A percentile compares a stretch with the other conserved stretches of the same genome.
phyloP scores from a whole-genome alignment of 2,329 filamentous ascomycete genomes.

The Penicillium sp. region DNA sequence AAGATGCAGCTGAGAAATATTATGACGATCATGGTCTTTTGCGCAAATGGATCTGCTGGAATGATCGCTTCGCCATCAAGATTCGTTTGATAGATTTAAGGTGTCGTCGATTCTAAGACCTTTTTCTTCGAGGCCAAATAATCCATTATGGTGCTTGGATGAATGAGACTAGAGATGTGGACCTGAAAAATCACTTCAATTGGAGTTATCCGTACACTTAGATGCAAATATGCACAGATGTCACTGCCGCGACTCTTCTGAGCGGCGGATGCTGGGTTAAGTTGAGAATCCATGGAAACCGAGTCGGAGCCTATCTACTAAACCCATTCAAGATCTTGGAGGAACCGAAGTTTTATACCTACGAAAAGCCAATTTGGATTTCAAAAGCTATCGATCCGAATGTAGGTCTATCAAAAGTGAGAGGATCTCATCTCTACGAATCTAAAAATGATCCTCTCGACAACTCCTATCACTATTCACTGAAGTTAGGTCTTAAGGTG shows the following conservation, averaged over 20 bases:
- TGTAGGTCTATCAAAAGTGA: background rate
- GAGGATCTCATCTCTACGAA: background rate
- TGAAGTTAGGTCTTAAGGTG: too few species aligned
- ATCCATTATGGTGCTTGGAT: background rate
- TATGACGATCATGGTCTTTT: background rate
- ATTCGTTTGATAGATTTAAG: background rate
- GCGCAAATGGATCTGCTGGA: background rate
- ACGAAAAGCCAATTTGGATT: background rate
- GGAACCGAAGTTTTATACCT: background rate
- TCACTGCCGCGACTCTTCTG: background rate
- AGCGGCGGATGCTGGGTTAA: background rate
- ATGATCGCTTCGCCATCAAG: background rate
- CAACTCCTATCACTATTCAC: too few species aligned
- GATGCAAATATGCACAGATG: background rate
- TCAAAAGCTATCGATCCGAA: background rate
- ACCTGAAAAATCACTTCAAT: background rate
- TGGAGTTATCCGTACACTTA: background rate
- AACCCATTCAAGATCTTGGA: background rate
- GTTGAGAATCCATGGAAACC: background rate
- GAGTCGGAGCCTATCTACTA: background rate
- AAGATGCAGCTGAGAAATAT: background rate
- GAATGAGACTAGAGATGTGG: background rate
- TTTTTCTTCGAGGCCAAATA: background rate
- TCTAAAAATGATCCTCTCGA: too few species aligned
- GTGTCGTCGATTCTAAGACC: background rate